A percentile compares a stretch with the other conserved stretches of the same genome.
Conservation (phyloP, 78 protist genomes). For the Planoprotostelium fungivorum region DNA sequence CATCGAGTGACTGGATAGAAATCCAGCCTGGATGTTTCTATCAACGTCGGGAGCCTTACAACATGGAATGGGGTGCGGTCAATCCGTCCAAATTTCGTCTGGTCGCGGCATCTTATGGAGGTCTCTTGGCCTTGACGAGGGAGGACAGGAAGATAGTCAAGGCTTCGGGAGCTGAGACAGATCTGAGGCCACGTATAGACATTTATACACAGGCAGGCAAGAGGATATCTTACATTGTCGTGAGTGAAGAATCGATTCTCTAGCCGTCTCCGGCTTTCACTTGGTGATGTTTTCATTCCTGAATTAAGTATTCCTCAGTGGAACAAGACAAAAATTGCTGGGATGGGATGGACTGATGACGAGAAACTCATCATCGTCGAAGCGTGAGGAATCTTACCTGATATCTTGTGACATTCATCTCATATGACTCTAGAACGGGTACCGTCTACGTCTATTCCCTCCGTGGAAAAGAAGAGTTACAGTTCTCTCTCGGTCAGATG, state of each 20-base stretch:
- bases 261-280: too few species aligned
- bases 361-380: neutral
- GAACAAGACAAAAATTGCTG: neutral
- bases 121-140: neutral
- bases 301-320: too few species aligned
- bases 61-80: neutral
- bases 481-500: neutral
- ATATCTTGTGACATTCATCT: too few species aligned
- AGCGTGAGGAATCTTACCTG: neutral
- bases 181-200: neutral
- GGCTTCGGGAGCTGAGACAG: neutral
- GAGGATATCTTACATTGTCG: neutral
- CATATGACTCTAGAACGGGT: constrained; percentile 10
- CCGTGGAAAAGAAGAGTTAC: neutral
- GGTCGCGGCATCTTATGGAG: neutral
- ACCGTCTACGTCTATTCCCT: neutral
- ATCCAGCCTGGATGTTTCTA: neutral
- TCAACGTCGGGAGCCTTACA: neutral
- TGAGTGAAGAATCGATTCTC: neutral
- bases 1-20: neutral
- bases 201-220: neutral
- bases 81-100: neutral
- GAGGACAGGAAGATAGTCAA: neutral
- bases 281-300: too few species aligned
- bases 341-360: neutral